Conservation (phyloP, 768 basidiomycete species). For the Serendipita indica region DNA sequence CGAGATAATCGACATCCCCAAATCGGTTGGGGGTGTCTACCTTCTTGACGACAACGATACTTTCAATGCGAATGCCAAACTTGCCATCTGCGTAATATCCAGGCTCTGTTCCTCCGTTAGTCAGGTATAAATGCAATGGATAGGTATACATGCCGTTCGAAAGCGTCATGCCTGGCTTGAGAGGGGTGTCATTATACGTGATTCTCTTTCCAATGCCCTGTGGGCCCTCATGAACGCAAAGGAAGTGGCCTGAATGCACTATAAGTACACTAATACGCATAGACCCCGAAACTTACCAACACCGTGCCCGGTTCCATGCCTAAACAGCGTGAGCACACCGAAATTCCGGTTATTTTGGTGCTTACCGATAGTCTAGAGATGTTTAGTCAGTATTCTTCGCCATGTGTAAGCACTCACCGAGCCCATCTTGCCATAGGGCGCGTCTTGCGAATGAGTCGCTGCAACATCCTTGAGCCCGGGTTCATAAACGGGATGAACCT, state of each 20-base stretch:
- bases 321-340: conserved; percentile 19
- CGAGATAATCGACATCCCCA: conserved; percentile 68
- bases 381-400: conserved; percentile 11
- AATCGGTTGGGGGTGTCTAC: conserved; percentile 62
- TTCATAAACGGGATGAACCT: background rate
- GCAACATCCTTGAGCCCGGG: background rate
- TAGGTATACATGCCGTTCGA: conserved; percentile 44
- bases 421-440: conserved; percentile 72
- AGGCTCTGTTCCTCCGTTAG: conserved; percentile 43
- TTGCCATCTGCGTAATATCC: conserved; percentile 84
- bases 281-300: conserved; percentile 91
- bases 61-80: conserved; percentile 91
- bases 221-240: conserved; percentile 88
- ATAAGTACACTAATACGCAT: conserved; percentile 42
- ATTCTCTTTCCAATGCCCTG: conserved; percentile 37
- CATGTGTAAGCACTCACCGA: conserved; percentile 42
- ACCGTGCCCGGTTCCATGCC: conserved; percentile 90
- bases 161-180: conserved; percentile 79
- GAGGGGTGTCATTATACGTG: conserved; percentile 53
- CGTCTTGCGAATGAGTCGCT: conserved; percentile 74
- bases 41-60: conserved; percentile 62
- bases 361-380: conserved; percentile 43
- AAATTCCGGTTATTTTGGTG: background rate
- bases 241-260: conserved; percentile 21
- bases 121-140: background rate